These are phyloP conservation scores for Tribonema minus DNA, from an alignment of 108 stramenopile species.

Conservation along the genomic window DNA sequence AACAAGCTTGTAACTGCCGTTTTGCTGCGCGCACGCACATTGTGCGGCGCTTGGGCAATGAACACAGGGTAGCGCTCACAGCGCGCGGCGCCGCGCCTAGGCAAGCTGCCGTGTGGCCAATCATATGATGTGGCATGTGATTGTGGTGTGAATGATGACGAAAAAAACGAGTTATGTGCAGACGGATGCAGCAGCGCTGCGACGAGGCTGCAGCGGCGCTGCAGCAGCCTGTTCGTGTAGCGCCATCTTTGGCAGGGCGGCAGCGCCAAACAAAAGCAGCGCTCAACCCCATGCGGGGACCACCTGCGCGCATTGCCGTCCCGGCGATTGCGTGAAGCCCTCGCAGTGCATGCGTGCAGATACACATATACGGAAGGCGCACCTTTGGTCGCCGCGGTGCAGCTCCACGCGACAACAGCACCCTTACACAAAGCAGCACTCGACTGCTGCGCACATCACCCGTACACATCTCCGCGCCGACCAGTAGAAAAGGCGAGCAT, in stretches of 20 bases:
- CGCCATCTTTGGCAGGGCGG: neutral
- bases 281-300: neutral
- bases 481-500: neutral
- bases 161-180: no score
- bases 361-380: no score
- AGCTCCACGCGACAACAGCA: conserved; percentile 82
- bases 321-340: neutral
- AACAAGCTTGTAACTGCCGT: no score
- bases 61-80: neutral
- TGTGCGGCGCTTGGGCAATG: neutral
- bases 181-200: no score
- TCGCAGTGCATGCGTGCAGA: neutral
- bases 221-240: neutral
- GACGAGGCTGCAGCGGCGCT: neutral
- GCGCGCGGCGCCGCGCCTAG: neutral
- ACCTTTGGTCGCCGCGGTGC: conserved; percentile 1
- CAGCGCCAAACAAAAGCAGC: neutral
- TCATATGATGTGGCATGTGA: no score
- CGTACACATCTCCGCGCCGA: no score
- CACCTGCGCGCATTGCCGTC: neutral
- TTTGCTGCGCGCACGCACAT: neutral
- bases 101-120: neutral
- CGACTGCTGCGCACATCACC: conserved; percentile 65
- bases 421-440: conserved; percentile 70
- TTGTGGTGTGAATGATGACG: no score